A percentile compares a stretch with the other conserved stretches of the same genome.
Evolutionary conservation across 2,329 filamentous ascomycete genomes (phyloP).

Genomic region (Cryphonectria parasitica): DNA sequence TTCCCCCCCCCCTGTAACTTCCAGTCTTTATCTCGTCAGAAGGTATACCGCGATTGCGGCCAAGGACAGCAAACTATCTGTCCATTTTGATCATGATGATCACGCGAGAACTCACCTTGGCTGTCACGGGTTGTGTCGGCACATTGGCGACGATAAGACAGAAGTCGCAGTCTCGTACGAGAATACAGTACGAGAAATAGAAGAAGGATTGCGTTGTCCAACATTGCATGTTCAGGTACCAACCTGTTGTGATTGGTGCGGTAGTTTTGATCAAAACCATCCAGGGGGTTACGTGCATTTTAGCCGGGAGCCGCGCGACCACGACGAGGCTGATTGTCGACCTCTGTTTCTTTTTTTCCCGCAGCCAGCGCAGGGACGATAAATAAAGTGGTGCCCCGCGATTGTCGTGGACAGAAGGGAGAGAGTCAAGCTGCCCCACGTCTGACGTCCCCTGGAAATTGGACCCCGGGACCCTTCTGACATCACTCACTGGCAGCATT

Average conservation of each 20-base stretch:
- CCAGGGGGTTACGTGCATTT: constrained; percentile 20
- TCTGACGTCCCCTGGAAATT: constrained; percentile 10
- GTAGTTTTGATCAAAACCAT: constrained; percentile 8
- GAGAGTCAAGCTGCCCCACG: constrained; percentile 7
- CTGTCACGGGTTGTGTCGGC: constrained; percentile 1
- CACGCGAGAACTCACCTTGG: not conserved
- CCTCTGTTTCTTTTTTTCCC: constrained; percentile 5
- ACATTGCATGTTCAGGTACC: constrained; percentile 21
- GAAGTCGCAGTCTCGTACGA: constrained; percentile 2
- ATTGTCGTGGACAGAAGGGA: not conserved
- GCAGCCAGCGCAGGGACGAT: constrained; percentile 3
- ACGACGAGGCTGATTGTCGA: constrained; percentile 29
- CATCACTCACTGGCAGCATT: constrained; percentile 12
- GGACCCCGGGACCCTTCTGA: not conserved
- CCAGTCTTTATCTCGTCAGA: too few relatives aligned
- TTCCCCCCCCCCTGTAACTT: too few relatives aligned
- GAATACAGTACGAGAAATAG: not conserved
- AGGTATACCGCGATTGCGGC: not conserved
- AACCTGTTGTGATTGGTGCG: constrained; percentile 28
- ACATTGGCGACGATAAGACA: not conserved
- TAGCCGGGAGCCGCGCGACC: constrained; percentile 18
- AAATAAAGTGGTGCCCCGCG: constrained; percentile 3
- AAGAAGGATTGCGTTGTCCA: not conserved
- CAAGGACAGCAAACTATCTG: not conserved
- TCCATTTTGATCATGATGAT: not conserved